These are phyloP conservation scores for Monilinia laxa DNA, from an alignment of 2,329 filamentous ascomycete species.

Conservation along the genomic window DNA sequence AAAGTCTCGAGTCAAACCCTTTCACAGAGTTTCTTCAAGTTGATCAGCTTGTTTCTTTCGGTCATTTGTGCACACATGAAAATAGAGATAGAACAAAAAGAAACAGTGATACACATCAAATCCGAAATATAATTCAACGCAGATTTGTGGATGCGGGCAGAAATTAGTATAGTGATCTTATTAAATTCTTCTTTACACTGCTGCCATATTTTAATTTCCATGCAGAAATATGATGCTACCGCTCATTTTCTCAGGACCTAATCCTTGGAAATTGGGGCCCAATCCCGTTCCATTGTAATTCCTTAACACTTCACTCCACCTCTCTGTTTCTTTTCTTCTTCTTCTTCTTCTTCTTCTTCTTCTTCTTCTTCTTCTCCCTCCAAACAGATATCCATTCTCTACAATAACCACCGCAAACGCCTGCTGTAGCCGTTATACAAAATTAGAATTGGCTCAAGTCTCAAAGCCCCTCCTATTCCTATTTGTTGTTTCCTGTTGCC, in stretches of 20 bases:
- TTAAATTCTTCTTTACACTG: not conserved
- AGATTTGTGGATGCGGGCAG: not conserved
- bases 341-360: not conserved
- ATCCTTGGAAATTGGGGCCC: not conserved
- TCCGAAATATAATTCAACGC: not conserved
- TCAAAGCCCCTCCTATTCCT: not conserved
- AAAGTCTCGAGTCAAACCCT: not conserved
- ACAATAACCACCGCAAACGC: constrained; percentile 7
- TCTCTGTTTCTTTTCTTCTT: not conserved
- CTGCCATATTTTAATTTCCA: not conserved
- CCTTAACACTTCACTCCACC: not conserved
- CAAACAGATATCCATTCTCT: not conserved
- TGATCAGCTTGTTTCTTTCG: not conserved
- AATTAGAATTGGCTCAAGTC: constrained; percentile 7
- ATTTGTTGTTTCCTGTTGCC: not conserved
- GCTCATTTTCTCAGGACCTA: not conserved
- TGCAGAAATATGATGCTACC: not conserved
- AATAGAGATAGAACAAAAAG: not conserved
- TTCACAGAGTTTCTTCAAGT: not conserved
- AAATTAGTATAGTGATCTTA: not conserved
- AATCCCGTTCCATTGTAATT: not conserved
- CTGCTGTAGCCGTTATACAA: constrained; percentile 11
- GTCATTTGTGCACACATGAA: not conserved
- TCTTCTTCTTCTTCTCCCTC: not conserved
- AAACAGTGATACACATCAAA: not conserved